Conservation (phyloP, 768 basidiomycete genomes). For the Rhodotorula kratochvilovae region DNA sequence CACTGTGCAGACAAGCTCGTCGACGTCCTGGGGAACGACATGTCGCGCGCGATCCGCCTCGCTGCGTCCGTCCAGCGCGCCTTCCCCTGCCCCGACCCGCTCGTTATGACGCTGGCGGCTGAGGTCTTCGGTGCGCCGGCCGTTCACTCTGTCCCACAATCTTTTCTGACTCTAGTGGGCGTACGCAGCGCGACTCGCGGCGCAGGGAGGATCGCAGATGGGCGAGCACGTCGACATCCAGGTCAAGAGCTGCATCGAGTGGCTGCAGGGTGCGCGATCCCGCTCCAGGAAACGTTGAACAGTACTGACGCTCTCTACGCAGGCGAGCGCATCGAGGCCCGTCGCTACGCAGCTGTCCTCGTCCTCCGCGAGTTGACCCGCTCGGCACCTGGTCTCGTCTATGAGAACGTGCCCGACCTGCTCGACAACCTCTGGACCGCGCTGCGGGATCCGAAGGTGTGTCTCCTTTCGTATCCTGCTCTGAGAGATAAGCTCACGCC, state of each 20-base stretch:
- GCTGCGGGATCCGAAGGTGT: conserved; percentile 74
- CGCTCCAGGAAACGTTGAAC: accelerated
- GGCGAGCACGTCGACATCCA: conserved; percentile 41
- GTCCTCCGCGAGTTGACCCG: conserved; percentile 88
- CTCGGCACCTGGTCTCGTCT: conserved; percentile 63
- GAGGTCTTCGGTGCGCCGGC: conserved; percentile 40
- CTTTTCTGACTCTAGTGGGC: too few species aligned
- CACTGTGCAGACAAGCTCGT: conserved; percentile 61
- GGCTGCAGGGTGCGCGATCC: conserved; percentile 38
- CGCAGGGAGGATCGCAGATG: conserved; percentile 41
- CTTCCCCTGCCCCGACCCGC: conserved; percentile 83
- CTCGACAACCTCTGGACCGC: conserved; percentile 91
- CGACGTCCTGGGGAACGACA: conserved; percentile 72
- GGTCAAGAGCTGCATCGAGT: conserved; percentile 44
- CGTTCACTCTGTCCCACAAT: too few species aligned
- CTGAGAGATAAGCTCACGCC: neutral
- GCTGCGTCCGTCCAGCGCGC: conserved; percentile 90
- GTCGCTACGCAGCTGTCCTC: conserved; percentile 87
- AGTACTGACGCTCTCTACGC: conserved; percentile 58
- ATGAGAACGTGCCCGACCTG: conserved; percentile 77
- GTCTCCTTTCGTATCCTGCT: conserved; percentile 5
- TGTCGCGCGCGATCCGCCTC: conserved; percentile 74
- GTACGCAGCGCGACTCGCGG: conserved; percentile 34
- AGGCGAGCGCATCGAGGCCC: conserved; percentile 71
- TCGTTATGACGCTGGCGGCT: conserved; percentile 64